These are phyloP conservation scores for Fusarium burgessii DNA, from an alignment of 2,329 filamentous ascomycete species.

Conservation along the genomic window DNA sequence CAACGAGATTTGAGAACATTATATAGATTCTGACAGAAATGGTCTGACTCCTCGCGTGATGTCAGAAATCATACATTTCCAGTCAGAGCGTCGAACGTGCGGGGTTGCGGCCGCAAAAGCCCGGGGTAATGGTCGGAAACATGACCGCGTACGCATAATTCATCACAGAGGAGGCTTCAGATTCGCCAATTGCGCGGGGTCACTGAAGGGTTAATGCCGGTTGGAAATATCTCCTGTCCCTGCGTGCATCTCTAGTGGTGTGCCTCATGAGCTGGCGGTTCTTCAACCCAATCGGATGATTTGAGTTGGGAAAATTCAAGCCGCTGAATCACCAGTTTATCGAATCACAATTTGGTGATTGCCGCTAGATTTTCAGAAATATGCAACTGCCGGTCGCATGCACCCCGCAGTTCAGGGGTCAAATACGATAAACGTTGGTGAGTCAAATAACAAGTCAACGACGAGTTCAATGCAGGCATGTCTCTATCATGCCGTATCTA, in stretches of 20 bases:
- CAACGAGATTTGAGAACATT: background rate
- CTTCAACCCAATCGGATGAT: background rate
- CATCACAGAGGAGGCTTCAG: background rate
- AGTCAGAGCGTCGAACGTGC: background rate
- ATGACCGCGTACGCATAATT: background rate
- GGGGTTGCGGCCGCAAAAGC: background rate
- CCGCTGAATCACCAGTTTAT: background rate
- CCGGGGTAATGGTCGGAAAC: too few relatives aligned
- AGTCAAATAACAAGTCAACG: background rate
- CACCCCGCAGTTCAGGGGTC: background rate
- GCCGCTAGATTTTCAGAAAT: background rate
- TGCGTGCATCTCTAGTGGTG: background rate
- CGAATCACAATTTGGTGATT: background rate
- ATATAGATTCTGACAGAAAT: background rate
- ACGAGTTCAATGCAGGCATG: too few relatives aligned
- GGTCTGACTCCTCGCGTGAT: background rate
- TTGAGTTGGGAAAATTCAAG: background rate
- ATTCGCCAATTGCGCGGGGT: background rate
- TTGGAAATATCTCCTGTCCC: background rate
- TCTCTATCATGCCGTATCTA: too few relatives aligned
- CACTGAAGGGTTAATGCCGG: background rate
- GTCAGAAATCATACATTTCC: background rate
- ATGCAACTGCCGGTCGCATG: background rate
- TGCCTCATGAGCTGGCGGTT: background rate
- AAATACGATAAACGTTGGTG: background rate